These are phyloP conservation scores for Fusarium citri DNA, from an alignment of 2,329 filamentous ascomycete genomes.

Conservation along the genomic window DNA sequence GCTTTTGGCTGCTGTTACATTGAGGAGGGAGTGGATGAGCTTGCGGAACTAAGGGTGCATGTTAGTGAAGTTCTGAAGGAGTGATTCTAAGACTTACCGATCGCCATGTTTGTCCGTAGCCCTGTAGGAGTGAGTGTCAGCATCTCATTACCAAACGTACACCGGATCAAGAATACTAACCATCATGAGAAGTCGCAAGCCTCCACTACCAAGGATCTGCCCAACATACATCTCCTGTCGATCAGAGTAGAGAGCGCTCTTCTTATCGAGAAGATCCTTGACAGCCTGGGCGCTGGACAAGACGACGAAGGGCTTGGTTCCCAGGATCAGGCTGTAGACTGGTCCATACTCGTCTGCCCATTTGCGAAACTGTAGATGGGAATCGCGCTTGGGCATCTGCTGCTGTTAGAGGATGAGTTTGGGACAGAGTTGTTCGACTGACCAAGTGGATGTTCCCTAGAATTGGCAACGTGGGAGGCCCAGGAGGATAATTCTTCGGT, in stretches of 20 bases:
- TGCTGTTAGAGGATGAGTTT: accelerated
- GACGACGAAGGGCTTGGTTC: constrained; percentile 7
- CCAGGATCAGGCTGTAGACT: constrained; percentile 3
- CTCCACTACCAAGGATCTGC: neutral
- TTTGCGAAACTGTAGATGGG: constrained; percentile 1
- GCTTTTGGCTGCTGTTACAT: constrained; percentile 2
- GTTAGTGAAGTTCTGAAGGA: neutral
- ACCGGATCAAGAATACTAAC: too few relatives aligned
- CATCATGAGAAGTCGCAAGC: constrained; percentile 3
- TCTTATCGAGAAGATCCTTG: constrained; percentile 6
- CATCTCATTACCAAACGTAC: too few relatives aligned
- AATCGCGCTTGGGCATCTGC: constrained; percentile 6
- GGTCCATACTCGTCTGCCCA: constrained; percentile 14
- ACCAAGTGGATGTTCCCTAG: constrained; percentile 12
- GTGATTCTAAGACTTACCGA: neutral
- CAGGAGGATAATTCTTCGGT: constrained; percentile 6
- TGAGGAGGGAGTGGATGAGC: constrained; percentile 4
- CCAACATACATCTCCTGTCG: constrained; percentile 14
- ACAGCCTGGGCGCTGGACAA: constrained; percentile 6
- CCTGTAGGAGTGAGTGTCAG: too few relatives aligned
- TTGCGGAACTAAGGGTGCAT: neutral
- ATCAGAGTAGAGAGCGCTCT: constrained; percentile 2
- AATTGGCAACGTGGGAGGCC: neutral
- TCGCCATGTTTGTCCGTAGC: constrained; percentile 7
- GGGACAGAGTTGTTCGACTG: neutral